Conservation (phyloP, 2,329 filamentous ascomycete species). For the Xylaria sp. region DNA sequence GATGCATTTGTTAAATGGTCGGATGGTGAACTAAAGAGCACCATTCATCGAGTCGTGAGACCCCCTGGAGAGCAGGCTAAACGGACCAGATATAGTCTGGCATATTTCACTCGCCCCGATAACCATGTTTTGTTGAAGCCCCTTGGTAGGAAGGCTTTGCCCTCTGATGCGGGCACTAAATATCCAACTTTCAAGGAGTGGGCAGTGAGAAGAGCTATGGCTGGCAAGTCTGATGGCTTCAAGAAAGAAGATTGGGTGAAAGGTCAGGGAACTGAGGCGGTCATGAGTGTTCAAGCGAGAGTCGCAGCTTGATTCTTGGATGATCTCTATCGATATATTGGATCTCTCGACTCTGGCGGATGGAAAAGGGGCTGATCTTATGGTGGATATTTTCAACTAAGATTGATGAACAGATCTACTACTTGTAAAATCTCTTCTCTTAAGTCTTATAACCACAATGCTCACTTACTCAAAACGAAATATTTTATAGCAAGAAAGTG, state of each 20-base stretch:
- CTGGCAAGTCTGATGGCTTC: constrained; percentile 35
- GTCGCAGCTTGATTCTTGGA: constrained; percentile 18
- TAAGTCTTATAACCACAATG: too few species aligned
- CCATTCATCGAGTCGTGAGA: constrained; percentile 33
- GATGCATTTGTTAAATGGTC: constrained; percentile 39
- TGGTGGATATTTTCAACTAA: not conserved
- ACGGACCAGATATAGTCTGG: constrained; percentile 31
- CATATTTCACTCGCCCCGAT: constrained; percentile 37
- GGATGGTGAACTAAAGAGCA: constrained; percentile 34
- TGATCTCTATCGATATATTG: not conserved
- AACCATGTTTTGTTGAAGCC: constrained; percentile 30
- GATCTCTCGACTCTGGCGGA: not conserved
- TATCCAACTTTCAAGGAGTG: constrained; percentile 37
- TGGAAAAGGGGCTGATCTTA: not conserved
- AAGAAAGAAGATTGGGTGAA: constrained; percentile 36
- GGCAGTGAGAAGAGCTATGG: constrained; percentile 35
- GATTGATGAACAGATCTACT: not conserved
- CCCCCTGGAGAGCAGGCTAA: constrained; percentile 35
- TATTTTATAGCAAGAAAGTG: too few species aligned
- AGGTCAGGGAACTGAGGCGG: constrained; percentile 32
- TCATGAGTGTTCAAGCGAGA: constrained; percentile 33
- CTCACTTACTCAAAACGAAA: too few species aligned
- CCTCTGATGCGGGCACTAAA: constrained; percentile 14
- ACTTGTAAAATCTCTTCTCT: too few species aligned
- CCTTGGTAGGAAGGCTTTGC: constrained; percentile 27